A percentile compares a stretch with the other conserved stretches of the same genome.
phyloP scores from a whole-genome alignment of 495 filamentous ascomycete species.

The Penicillium soppii region DNA sequence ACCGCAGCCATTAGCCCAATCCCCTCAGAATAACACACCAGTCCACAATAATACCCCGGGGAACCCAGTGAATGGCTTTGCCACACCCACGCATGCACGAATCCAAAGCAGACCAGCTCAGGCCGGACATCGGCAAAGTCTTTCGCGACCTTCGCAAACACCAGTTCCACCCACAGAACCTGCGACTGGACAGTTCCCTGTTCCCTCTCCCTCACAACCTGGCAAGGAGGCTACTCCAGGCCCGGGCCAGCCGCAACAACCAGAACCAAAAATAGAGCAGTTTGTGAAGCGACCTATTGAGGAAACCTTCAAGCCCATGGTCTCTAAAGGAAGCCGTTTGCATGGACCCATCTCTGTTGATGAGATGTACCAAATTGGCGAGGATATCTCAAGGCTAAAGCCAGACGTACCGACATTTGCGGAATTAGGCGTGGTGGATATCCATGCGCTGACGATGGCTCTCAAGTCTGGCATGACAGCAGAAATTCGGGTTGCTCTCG shows the following conservation, averaged over 20 bases:
- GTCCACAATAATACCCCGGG: slow-evolving; percentile 33
- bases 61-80: slow-evolving; percentile 41
- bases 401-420: slow-evolving; percentile 71
- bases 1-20: slow-evolving; percentile 33
- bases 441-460: slow-evolving; percentile 87
- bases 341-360: slow-evolving; percentile 66
- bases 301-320: slow-evolving; percentile 57
- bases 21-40: slow-evolving; percentile 37
- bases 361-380: slow-evolving; percentile 59
- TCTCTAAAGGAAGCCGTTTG: slow-evolving; percentile 50
- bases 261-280: slow-evolving; percentile 48
- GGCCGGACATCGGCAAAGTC: slow-evolving; percentile 36
- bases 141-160: slow-evolving; percentile 40
- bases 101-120: slow-evolving; percentile 38
- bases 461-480: slow-evolving; percentile 88
- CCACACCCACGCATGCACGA: slow-evolving; percentile 41
- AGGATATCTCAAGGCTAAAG: slow-evolving; percentile 60
- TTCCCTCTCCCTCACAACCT: slow-evolving; percentile 35
- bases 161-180: slow-evolving; percentile 33
- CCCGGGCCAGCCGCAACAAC: slow-evolving; percentile 38
- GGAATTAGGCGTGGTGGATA: slow-evolving; percentile 85
- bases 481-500: slow-evolving; percentile 84
- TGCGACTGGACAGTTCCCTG: slow-evolving; percentile 28
- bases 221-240: slow-evolving; percentile 35
- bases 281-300: slow-evolving; percentile 44